Evolutionary conservation across 176 grass and related monocot genomes (phyloP), one percentile per base, ranked within the genome.

Genomic region (Hordeum marinum): DNA sequence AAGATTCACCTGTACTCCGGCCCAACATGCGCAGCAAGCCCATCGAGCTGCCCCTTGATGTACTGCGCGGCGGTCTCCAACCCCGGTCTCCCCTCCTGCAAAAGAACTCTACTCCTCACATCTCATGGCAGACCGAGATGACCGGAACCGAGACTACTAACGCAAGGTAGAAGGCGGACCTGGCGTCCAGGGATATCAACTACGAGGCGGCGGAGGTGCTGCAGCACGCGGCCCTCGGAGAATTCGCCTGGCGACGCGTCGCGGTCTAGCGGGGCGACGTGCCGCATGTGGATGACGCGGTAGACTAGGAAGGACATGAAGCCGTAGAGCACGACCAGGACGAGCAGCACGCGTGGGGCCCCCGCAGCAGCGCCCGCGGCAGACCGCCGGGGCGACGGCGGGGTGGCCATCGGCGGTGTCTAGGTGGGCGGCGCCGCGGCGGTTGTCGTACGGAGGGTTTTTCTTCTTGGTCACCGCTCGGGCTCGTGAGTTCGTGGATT

Each of bases 31-130:
- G 60, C 80, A 12, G 93, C 91, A 23, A 98, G 81, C 35, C 45
- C 87, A 86, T 95, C 81, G 27, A 98, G 80, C 85, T 98, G 83
- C 79, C 68, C 76, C 82, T 85, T 94, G 85, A 98, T 98, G 78
- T 98, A 98, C 80, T 88, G 88, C 42, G 96, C 91, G 21, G 93
- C 91, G 50, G 65, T 88, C 86, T 98, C 96, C 72, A 98, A 34
- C 7, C 96, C 96, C 9, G 96, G 91, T 71, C 39, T 91, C 46
- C 93, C 96, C 73, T 95, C 96, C 96, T 98, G 81, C 84, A 76
- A 66, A 31, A 68, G 25, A 78, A 81, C 20, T 34, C 17, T 11
- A 60, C 41, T 15, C 70, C 4, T 75, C 43, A 75, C 72, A 75
- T 75, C 72, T 75, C 26, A 75, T 25, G 43, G 29, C 72, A 32